Evolutionary conservation across 2,329 filamentous ascomycete genomes (phyloP), one percentile per base, ranked within the genome.

Genomic region (Monilinia vaccinii-corymbosi): DNA sequence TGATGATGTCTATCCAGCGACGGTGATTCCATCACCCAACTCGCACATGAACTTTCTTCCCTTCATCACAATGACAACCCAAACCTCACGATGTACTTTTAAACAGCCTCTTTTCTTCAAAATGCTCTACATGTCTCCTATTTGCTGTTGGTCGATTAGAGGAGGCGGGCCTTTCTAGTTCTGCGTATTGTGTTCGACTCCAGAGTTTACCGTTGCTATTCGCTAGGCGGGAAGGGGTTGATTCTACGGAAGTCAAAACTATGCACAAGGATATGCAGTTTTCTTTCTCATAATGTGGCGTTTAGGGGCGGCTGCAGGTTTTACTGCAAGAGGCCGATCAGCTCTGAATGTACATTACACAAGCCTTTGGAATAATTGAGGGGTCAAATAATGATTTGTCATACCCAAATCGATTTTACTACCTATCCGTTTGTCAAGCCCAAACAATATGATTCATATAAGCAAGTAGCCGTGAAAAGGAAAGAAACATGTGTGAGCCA

Each of bases 211-310:
- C 9, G 13, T 23, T n/a, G 25, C 23, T 48, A 3, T 55, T 44
- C 25, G 8, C 50, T 58, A 6, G 34, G 32, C n/a, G 34, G 25
- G 10, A 31, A 34, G 45, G 36, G 34, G 31, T 47, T 42, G 32
- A 31, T 21, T 2, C n/a, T 44, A 58, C 21, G 58, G 56, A 51
- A 57, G 57, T 49, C 58, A 61, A 60, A n/a, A 32, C 23, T 25
- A 14, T 51, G 58, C 60, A 56, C 50, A 62, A 56, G 57, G 57
- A 32, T 45, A 40, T 55, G 60, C 49, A 40, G n/a, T 36, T 38
- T 45, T 45, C 14, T 56, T n/a, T 50, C 45, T 56, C 48, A 28
- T 32, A 28, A 48, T 58, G 56, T 59, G 64, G 63, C 63, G 64
- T 64, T 63, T 36, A 10, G 55, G 3, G 61, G 48, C 42, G 28